These are phyloP conservation scores for Penicillium manginii DNA, from an alignment of 495 filamentous ascomycete species.

Conservation along the genomic window DNA sequence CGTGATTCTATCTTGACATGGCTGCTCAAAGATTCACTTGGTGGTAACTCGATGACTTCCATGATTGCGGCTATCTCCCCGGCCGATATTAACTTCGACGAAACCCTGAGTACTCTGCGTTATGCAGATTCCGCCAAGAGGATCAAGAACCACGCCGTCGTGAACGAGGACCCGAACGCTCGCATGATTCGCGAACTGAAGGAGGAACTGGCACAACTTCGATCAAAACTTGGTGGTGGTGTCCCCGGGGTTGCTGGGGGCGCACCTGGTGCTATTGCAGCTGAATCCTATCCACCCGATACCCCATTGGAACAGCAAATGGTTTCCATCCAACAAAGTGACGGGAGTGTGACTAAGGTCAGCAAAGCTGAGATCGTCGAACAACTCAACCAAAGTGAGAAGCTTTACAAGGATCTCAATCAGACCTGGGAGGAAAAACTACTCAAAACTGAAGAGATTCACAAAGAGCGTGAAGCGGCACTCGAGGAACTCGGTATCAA, in stretches of 20 bases:
- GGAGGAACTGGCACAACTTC: slow-evolving; percentile 85
- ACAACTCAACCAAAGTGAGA: slow-evolving; percentile 93
- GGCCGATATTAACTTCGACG: slow-evolving; percentile 99
- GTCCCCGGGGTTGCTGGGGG: slow-evolving; percentile 46
- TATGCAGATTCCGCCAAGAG: slow-evolving; percentile 98
- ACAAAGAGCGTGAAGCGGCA: slow-evolving; percentile 94
- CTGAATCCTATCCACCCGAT: slow-evolving; percentile 86
- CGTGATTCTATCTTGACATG: slow-evolving; percentile 97
- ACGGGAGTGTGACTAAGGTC: slow-evolving; percentile 90
- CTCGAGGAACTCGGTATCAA: slow-evolving; percentile 97
- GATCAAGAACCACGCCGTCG: slow-evolving; percentile 99
- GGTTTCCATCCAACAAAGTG: slow-evolving; percentile 85
- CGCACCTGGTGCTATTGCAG: slow-evolving; percentile 50
- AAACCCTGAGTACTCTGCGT: slow-evolving; percentile 91
- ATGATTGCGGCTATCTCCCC: slow-evolving; percentile 99
- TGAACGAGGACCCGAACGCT: slow-evolving; percentile 98
- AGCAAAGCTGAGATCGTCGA: slow-evolving; percentile 98
- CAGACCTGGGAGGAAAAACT: slow-evolving; percentile 99
- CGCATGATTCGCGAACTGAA: slow-evolving; percentile 98
- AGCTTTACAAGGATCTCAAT: slow-evolving; percentile 93
- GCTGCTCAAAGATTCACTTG: slow-evolving; percentile 95
- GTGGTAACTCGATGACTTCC: slow-evolving; percentile 98
- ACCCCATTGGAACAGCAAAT: slow-evolving; percentile 95
- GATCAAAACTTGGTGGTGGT: slow-evolving; percentile 83
- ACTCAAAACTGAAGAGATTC: slow-evolving; percentile 91